Conservation (phyloP, 2,329 filamentous ascomycete genomes). For the Penicillium palitans region DNA sequence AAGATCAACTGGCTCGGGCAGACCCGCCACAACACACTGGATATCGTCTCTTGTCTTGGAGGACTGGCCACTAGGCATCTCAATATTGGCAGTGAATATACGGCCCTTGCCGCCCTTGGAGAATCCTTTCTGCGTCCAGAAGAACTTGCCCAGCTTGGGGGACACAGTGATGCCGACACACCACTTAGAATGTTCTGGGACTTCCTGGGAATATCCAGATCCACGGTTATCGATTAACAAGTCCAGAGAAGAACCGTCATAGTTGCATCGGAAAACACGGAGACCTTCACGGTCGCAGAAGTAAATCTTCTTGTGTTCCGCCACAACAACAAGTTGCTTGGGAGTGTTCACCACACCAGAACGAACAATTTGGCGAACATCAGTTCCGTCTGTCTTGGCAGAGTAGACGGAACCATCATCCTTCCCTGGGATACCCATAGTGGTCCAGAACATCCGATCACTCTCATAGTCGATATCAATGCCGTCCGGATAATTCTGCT, state of each 20-base stretch:
- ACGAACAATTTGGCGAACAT: slow-evolving; percentile 48
- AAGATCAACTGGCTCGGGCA: slow-evolving; percentile 60
- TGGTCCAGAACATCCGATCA: slow-evolving; percentile 52
- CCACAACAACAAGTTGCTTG: slow-evolving; percentile 41
- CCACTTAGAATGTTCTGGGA: slow-evolving; percentile 41
- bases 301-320: slow-evolving; percentile 35
- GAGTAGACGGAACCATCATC: slow-evolving; percentile 48
- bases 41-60: slow-evolving; percentile 44
- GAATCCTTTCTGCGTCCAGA: slow-evolving; percentile 62
- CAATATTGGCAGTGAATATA: slow-evolving; percentile 55
- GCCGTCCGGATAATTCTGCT: slow-evolving; percentile 46
- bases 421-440: slow-evolving; percentile 46
- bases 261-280: slow-evolving; percentile 36
- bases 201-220: background rate
- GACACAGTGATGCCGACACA: slow-evolving; percentile 59
- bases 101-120: slow-evolving; percentile 54
- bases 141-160: slow-evolving; percentile 48
- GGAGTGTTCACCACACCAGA: slow-evolving; percentile 52
- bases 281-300: slow-evolving; percentile 49
- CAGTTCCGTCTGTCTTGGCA: slow-evolving; percentile 51
- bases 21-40: slow-evolving; percentile 43
- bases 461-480: slow-evolving; percentile 40
- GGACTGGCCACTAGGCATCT: slow-evolving; percentile 37
- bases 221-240: slow-evolving; percentile 32
- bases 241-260: slow-evolving; percentile 32